Evolutionary conservation across 2,329 filamentous ascomycete genomes (phyloP).

Genomic region (Colletotrichum sp.): DNA sequence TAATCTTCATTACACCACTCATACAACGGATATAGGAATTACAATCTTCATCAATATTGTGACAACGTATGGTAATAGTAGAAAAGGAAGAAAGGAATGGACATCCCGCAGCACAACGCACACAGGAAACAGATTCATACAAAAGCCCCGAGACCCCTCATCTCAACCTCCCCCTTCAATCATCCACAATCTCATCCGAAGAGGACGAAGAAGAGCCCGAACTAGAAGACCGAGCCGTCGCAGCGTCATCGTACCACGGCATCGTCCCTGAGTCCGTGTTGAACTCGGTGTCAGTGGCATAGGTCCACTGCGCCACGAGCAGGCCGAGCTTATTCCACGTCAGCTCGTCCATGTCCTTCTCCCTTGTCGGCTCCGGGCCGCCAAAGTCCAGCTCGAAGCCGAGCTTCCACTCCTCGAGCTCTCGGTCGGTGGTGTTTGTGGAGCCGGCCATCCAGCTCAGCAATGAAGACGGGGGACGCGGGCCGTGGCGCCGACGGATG

Average conservation of each 20-base stretch:
- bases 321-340: neutral
- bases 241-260: conserved; percentile 1
- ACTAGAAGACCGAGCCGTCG: neutral
- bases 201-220: neutral
- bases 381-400: conserved; percentile 2
- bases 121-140: neutral
- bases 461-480: neutral
- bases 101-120: neutral
- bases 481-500: neutral
- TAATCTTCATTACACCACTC: no score
- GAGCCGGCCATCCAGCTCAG: neutral
- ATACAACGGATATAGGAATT: no score
- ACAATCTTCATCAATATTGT: neutral
- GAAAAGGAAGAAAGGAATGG: neutral
- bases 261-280: neutral
- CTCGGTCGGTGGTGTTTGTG: neutral
- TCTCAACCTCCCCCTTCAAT: neutral
- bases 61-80: neutral
- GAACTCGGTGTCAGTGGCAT: conserved; percentile 8
- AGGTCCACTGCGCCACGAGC: conserved; percentile 7
- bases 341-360: conserved; percentile 2
- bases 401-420: neutral
- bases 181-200: neutral
- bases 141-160: neutral
- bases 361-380: neutral